Evolutionary conservation across 306 rosid species (phyloP).

Genomic region (Cyamopsis tetragonoloba): DNA sequence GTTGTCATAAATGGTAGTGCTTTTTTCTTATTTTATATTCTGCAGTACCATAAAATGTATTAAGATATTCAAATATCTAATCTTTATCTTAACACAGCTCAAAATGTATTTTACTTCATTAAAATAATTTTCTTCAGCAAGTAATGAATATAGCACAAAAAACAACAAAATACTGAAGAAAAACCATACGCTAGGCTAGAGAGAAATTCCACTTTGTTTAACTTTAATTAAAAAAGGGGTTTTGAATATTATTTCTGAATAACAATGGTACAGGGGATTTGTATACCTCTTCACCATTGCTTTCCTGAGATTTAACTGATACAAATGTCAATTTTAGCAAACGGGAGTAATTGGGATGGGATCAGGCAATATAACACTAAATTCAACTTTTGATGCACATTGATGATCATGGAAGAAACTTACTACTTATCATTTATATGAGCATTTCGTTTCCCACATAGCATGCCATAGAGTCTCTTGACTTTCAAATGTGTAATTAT

Average conservation of each 20-base stretch:
- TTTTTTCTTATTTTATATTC: background rate
- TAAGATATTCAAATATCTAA: background rate
- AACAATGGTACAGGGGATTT: no score
- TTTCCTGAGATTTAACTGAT: background rate
- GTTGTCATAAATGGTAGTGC: background rate
- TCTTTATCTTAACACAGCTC: background rate
- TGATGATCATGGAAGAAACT: background rate
- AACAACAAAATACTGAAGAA: background rate
- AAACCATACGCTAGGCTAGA: background rate
- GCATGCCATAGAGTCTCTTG: slow-evolving; percentile 1
- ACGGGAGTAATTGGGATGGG: background rate
- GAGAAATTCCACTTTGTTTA: background rate
- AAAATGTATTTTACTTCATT: background rate
- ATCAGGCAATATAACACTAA: background rate
- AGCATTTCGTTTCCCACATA: background rate
- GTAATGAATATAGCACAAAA: background rate
- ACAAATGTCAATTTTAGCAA: background rate
- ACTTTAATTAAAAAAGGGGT: no score
- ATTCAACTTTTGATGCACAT: background rate
- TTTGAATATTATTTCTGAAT: no score
- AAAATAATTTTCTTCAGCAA: background rate
- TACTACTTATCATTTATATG: background rate
- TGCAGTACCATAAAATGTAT: background rate
- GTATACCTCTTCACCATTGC: background rate
- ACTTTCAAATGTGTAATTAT: slow-evolving; percentile 1